Evolutionary conservation across 306 rosid species (phyloP).

Genomic region (Carpinus fangiana): DNA sequence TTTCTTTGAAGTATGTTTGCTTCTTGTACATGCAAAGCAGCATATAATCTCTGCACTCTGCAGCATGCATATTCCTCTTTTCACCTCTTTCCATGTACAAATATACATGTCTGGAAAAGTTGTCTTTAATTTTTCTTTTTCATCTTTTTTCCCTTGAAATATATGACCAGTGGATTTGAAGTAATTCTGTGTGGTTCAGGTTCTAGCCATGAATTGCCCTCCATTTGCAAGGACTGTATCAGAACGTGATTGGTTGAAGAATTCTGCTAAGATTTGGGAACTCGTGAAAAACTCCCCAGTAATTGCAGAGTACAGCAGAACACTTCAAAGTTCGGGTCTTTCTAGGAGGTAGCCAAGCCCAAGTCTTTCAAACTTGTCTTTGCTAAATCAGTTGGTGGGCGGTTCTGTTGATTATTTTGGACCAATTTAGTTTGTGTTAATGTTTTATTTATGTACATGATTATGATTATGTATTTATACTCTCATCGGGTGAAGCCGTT

Average conservation of each 20-base stretch:
- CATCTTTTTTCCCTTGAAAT: not conserved
- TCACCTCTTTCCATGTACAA: no score
- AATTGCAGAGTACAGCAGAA: conserved; percentile 62
- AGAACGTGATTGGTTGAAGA: conserved; percentile 93
- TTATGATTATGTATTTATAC: no score
- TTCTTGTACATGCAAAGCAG: not conserved
- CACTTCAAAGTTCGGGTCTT: conserved; percentile 70
- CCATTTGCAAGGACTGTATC: conserved; percentile 60
- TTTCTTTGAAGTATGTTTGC: no score
- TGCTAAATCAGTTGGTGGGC: conserved; percentile 15
- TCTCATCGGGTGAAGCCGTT: no score
- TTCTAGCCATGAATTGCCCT: conserved; percentile 62
- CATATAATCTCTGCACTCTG: not conserved
- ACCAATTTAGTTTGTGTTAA: no score
- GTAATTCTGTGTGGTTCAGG: conserved; percentile 41
- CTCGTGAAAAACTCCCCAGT: conserved; percentile 69
- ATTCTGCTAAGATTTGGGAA: conserved; percentile 87
- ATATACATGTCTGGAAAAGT: no score
- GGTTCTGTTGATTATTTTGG: not conserved
- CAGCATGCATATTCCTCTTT: not conserved
- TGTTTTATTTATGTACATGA: no score
- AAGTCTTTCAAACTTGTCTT: not conserved
- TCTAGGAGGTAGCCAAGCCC: conserved; percentile 54
- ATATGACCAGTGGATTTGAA: not conserved
- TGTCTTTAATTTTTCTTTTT: not conserved